Base-by-base conservation (phyloP, 306 rosid genomes). In the Macrotyloma uniflorum region DNA sequence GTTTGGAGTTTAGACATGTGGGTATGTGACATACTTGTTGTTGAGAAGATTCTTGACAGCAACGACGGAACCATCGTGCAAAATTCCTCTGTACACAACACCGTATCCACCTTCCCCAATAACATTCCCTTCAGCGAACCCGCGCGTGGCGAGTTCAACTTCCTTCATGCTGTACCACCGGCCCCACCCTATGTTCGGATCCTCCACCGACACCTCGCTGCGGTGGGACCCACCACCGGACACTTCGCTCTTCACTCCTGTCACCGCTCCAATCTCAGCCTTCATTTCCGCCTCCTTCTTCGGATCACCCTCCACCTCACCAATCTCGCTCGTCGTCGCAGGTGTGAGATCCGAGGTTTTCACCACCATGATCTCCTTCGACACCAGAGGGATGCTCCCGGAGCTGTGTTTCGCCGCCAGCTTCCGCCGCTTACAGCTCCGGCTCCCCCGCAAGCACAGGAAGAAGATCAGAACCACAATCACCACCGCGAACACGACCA, bases 61-160 rank as follows among this genome's bases (percentile, higher is more conserved):
- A 1, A 93, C 91, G 4, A 89, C 93, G 45, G 94, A 89, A 1
- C 91, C 93, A 79, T 95, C 98, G 66, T 79, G 87, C 58, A 89
- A 43, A 65, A 81, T 68, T 8, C 99, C 99, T 78, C 90, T 85
- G 79, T 88, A 95, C 18, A 95, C 99, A 63, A 95, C 58, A 7
- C 97, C 99, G 72, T 95, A 95, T 1, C 99, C 99, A 8, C 99
- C 99, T 85, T 93, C 99, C 8, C 99, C 99, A 74, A 95, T 91
- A 75, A 95, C 89, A 84, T 93, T 95, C 86, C 80, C 87, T 6
- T 82, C 81, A 0, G 91, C 38, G 36, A 95, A 95, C 6, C 88
- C 93, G 81, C 89, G 86, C 4, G 99, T 95, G 47, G 97, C 99
- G 1, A 61, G 10, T 67, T 88, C 91, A 67, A 95, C 90, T 67